These are phyloP conservation scores for Colletotrichum limetticola DNA, from an alignment of 2,329 filamentous ascomycete genomes.

Conservation along the genomic window DNA sequence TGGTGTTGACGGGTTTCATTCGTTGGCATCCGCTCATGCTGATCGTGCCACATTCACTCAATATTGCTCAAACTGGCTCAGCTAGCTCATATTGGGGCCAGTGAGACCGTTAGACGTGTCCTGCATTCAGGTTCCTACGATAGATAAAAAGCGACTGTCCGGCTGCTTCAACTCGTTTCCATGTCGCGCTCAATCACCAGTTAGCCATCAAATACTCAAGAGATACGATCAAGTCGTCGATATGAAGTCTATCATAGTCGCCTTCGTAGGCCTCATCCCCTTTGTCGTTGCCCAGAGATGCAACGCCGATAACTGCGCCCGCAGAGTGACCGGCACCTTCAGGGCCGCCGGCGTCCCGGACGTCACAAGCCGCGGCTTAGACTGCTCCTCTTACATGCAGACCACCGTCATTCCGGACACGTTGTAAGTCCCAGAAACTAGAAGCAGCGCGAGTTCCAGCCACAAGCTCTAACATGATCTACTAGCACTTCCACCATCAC, in stretches of 20 bases:
- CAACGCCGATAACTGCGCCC: slow-evolving; percentile 29
- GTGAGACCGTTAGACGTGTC: neutral
- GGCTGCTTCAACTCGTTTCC: neutral
- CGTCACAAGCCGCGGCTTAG: neutral
- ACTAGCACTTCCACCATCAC: slow-evolving; percentile 21
- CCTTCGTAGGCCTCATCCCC: neutral
- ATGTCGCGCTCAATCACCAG: neutral
- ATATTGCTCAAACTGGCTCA: neutral
- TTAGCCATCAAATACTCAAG: neutral
- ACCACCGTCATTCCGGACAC: slow-evolving; percentile 16
- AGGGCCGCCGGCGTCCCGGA: neutral
- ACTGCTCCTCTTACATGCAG: slow-evolving; percentile 24
- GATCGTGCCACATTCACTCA: neutral
- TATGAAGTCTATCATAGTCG: neutral
- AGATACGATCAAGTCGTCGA: neutral
- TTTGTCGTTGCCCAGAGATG: neutral
- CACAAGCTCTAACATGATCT: neutral
- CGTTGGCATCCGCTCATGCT: neutral
- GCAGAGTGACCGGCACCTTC: slow-evolving; percentile 22
- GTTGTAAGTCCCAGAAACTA: neutral
- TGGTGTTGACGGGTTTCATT: neutral
- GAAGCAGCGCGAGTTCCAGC: too few relatives aligned
- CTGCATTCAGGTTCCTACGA: neutral
- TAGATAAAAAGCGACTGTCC: neutral
- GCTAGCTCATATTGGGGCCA: too few relatives aligned